These are phyloP conservation scores for Scleroderma citrinum DNA, from an alignment of 768 basidiomycete genomes.

Conservation along the genomic window DNA sequence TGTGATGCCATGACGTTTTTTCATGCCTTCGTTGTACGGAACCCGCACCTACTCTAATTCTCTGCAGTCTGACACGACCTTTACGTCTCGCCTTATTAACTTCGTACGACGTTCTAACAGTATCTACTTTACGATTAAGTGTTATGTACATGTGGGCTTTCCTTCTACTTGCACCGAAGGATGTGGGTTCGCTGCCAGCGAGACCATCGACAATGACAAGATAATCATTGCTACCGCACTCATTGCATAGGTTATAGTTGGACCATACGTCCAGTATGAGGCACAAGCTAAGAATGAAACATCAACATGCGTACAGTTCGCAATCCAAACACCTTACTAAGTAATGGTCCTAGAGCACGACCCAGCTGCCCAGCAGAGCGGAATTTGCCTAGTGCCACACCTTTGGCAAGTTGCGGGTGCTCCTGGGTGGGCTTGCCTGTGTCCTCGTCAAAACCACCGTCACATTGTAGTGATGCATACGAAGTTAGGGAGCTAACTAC, in stretches of 20 bases:
- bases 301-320: conserved; percentile 6
- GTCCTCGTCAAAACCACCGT: conserved; percentile 56
- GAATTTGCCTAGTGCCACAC: conserved; percentile 78
- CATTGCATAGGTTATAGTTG: conserved; percentile 64
- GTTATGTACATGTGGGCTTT: background rate
- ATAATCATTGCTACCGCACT: conserved; percentile 61
- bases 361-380: conserved; percentile 94
- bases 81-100: background rate
- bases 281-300: conserved; percentile 56
- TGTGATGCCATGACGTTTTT: background rate
- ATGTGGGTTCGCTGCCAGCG: conserved; percentile 26
- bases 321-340: conserved; percentile 48
- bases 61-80: background rate
- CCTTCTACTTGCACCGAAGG: background rate
- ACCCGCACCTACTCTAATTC: background rate
- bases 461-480: conserved; percentile 85
- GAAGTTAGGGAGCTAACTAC: conserved; percentile 93
- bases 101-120: background rate
- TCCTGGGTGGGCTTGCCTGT: conserved; percentile 50
- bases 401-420: conserved; percentile 73
- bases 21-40: background rate
- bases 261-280: conserved; percentile 85
- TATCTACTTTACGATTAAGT: background rate
- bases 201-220: conserved; percentile 53
- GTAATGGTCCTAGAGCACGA: conserved; percentile 83